Base-by-base conservation (phyloP, 2,329 filamentous ascomycete genomes). In the Ascochyta fabae region DNA sequence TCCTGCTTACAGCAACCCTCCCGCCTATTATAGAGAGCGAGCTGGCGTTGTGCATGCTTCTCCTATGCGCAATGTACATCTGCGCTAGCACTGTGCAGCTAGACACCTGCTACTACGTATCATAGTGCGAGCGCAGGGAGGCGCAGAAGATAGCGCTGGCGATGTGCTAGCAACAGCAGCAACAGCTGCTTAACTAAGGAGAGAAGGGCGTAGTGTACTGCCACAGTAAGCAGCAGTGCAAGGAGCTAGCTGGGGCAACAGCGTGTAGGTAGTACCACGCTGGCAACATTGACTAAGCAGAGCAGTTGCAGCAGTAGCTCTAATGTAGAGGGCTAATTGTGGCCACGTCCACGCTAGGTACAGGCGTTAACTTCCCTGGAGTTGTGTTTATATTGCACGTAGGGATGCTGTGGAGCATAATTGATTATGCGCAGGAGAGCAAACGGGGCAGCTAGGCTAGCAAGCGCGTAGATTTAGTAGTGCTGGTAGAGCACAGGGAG, bases 131-230 rank as follows among this genome's bases (percentile, higher is more conserved):
- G 41, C 23, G 35, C 16, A 19, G 34, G 2, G 27, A 48, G 22
- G 5, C 26, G 22, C 1, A 59, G 15, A 42, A 56, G 26, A 55
- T 6, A 43, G 50, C 46, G 33, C 3, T 61, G n/a, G n/a, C 7
- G 6, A 34, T 34, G 1, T 6, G 31, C 31, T 34, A 6, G 31
- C 31, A n/a, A 34, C 3, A 29, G 19, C 27, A 47, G 29, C n/a
- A 26, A 13, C 3, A 31, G 42, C 51, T 63, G 27, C 45, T 10
- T 8, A 8, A 5, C 27, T 29, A 29, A 29, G 19, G 12, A 44
- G 39, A 58, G 45, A 61, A 62, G 38, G 44, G 53, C 15, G 60
- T 61, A 46, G 59, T 65, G 42, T 66, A 66, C 43, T 60, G 48
- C 46, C 26, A 24, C 5, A 62, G 55, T 35, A 59, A 56, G 29